Percentiles rank a stretch among this genome's conserved stretches.
phyloP scores from a whole-genome alignment of 768 basidiomycete genomes.

The Trametes cinnabarina region DNA sequence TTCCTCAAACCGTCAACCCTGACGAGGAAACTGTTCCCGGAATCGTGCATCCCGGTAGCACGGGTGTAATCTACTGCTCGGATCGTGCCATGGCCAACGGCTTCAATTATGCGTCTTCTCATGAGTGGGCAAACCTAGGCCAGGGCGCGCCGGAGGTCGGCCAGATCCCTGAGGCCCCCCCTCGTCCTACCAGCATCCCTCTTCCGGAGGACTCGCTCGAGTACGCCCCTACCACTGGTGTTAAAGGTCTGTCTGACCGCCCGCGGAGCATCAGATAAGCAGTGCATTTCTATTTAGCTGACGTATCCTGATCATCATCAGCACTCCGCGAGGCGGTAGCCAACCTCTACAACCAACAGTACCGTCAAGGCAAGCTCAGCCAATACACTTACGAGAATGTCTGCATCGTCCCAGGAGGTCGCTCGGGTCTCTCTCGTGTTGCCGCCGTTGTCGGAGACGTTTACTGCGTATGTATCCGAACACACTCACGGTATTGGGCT shows the following conservation, averaged over 20 bases:
- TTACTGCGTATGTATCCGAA: conserved; percentile 44
- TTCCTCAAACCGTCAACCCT: conserved; percentile 72
- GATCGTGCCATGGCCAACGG: conserved; percentile 96
- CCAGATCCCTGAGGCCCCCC: conserved; percentile 70
- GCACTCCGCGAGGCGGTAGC: conserved; percentile 89
- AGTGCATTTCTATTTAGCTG: background rate
- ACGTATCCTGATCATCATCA: conserved; percentile 28
- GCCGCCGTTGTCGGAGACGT: conserved; percentile 92
- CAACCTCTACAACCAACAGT: conserved; percentile 82
- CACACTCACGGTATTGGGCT: background rate
- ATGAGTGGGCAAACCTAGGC: conserved; percentile 88
- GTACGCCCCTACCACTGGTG: conserved; percentile 91
- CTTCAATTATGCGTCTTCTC: conserved; percentile 73
- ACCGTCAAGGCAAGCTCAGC: conserved; percentile 75
- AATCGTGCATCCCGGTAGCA: conserved; percentile 71
- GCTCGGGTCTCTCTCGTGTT: conserved; percentile 84
- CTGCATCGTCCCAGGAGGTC: conserved; percentile 93
- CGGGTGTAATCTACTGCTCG: conserved; percentile 80
- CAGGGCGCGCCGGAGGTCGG: conserved; percentile 92
- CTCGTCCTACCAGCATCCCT: conserved; percentile 62
- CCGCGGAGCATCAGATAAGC: background rate
- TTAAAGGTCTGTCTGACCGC: conserved; percentile 55
- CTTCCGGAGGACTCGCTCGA: conserved; percentile 73
- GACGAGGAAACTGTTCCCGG: conserved; percentile 91
- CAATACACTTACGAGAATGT: conserved; percentile 92